These are phyloP conservation scores for Leccinum pellstonianum DNA, from an alignment of 768 basidiomycete genomes.

Conservation along the genomic window DNA sequence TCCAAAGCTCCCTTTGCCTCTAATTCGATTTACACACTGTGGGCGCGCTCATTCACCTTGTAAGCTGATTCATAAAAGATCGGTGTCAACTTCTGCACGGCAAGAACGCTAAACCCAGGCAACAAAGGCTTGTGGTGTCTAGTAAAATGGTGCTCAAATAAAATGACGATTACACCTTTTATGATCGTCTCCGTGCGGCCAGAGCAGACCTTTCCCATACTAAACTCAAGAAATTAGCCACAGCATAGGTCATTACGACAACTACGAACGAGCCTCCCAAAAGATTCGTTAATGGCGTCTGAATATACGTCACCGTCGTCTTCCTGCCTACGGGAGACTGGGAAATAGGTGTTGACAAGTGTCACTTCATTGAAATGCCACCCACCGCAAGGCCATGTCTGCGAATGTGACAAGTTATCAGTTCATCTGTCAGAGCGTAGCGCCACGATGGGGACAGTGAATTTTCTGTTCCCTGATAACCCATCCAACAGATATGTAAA, in stretches of 20 bases:
- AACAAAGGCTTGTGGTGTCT: conserved; percentile 39
- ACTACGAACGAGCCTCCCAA: neutral
- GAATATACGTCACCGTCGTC: neutral
- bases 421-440: no score
- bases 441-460: no score
- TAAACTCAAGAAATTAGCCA: neutral
- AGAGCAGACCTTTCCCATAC: neutral
- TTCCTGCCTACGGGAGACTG: no score
- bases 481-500: no score
- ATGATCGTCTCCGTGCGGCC: neutral
- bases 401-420: no score
- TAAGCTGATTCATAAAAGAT: conserved; percentile 41
- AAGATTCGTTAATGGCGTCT: neutral
- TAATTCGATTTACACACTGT: neutral
- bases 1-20: conserved; percentile 35
- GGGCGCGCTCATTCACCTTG: conserved; percentile 5
- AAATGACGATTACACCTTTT: neutral
- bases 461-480: no score
- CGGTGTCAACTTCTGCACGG: conserved; percentile 35
- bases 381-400: no score
- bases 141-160: neutral
- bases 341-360: no score
- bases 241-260: neutral
- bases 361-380: no score
- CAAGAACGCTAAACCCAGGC: conserved; percentile 39